Percentiles rank a stretch among this genome's conserved stretches.
Evolutionary conservation across 1,139 yeast genomes (phyloP).

Genomic region (Diutina mesorugosa): DNA sequence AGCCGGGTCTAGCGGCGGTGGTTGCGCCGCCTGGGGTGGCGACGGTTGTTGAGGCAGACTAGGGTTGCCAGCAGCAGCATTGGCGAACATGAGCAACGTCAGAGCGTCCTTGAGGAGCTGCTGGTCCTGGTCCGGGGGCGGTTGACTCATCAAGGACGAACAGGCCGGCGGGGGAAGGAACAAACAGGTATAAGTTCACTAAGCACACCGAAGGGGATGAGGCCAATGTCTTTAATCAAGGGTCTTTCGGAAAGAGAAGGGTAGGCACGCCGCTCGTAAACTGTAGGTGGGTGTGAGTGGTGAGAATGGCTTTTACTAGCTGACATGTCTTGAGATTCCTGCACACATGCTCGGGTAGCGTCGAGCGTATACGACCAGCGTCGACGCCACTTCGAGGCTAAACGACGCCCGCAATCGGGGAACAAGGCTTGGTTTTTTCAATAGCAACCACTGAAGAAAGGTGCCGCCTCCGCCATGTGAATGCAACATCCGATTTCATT

Average conservation of each 20-base stretch:
- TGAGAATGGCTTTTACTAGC: neutral
- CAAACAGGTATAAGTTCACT: neutral
- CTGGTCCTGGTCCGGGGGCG: conserved; percentile 14
- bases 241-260: too few relatives aligned
- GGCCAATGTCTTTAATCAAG: neutral
- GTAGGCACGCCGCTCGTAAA: neutral
- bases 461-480: too few relatives aligned
- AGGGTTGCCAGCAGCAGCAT: conserved; percentile 34
- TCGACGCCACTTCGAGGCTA: neutral
- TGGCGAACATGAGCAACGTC: conserved; percentile 53
- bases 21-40: conserved; percentile 2
- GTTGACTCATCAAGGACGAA: neutral
- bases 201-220: neutral
- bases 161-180: neutral
- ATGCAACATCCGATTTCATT: too few relatives aligned
- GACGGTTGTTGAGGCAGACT: conserved; percentile 7
- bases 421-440: too few relatives aligned
- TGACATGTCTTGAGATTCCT: neutral
- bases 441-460: neutral
- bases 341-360: neutral
- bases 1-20: conserved; percentile 2
- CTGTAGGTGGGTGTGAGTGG: neutral
- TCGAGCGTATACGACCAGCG: neutral
- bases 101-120: conserved; percentile 49
- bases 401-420: neutral